Conservation (phyloP, 2,329 filamentous ascomycete genomes). For the Stemphylium beticola region DNA sequence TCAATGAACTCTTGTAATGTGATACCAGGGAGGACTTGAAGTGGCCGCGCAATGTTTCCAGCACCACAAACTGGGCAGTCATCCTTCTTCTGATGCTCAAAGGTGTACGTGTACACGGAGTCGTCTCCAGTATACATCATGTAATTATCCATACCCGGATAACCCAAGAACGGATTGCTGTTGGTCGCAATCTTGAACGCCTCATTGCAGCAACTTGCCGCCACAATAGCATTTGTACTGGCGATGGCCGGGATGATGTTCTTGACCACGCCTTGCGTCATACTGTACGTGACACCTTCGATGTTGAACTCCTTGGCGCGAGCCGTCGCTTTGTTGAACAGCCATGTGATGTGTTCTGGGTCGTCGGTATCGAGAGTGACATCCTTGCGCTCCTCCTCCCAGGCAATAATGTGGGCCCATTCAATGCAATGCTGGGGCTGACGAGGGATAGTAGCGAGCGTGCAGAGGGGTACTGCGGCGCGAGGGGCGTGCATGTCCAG, state of each 20-base stretch:
- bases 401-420: slow-evolving; percentile 98
- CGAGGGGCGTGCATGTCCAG: slow-evolving; percentile 98
- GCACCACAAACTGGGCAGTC: slow-evolving; percentile 92
- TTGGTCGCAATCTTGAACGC: slow-evolving; percentile 91
- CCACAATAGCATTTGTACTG: slow-evolving; percentile 95
- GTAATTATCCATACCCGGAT: slow-evolving; percentile 77
- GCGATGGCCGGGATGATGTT: slow-evolving; percentile 99
- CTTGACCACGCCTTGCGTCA: slow-evolving; percentile 97
- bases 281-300: slow-evolving; percentile 87
- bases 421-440: slow-evolving; percentile 98
- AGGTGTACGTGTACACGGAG: slow-evolving; percentile 95
- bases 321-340: slow-evolving; percentile 81
- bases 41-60: slow-evolving; percentile 72
- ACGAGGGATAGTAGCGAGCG: slow-evolving; percentile 91
- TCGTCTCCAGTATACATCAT: slow-evolving; percentile 99
- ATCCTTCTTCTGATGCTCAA: slow-evolving; percentile 89
- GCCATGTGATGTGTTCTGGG: slow-evolving; percentile 95
- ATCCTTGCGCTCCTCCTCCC: slow-evolving; percentile 76
- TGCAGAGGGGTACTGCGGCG: slow-evolving; percentile 95
- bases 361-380: slow-evolving; percentile 92
- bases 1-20: slow-evolving; percentile 88
- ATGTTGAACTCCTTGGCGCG: slow-evolving; percentile 91
- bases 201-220: slow-evolving; percentile 94
- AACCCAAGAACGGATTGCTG: slow-evolving; percentile 78
- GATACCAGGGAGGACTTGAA: slow-evolving; percentile 71